Evolutionary conservation across 495 filamentous ascomycete species (phyloP).

Genomic region (Rusavskia elegans): DNA sequence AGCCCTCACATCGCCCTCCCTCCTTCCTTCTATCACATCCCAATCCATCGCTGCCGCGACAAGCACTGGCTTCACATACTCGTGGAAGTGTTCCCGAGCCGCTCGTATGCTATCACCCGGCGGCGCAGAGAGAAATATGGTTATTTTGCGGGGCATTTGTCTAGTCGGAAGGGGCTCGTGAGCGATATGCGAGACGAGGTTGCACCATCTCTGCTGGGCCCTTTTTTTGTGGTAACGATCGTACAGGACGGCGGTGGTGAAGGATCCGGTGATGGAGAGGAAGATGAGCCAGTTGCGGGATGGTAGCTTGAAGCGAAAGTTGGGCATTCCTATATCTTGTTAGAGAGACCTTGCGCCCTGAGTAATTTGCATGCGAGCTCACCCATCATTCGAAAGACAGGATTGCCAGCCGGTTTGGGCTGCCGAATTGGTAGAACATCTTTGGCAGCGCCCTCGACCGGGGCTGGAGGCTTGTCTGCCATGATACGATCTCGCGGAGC

Average conservation of each 20-base stretch:
- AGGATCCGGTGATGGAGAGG: slow-evolving; percentile 57
- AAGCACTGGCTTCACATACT: slow-evolving; percentile 88
- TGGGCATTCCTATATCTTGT: slow-evolving; percentile 43
- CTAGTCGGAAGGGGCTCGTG: slow-evolving; percentile 55
- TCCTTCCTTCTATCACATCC: slow-evolving; percentile 80
- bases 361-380: slow-evolving; percentile 5
- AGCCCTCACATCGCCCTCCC: slow-evolving; percentile 74
- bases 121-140: slow-evolving; percentile 70
- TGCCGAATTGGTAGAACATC: slow-evolving; percentile 24
- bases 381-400: slow-evolving; percentile 61
- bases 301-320: slow-evolving; percentile 66
- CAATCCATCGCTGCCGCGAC: slow-evolving; percentile 85
- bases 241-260: slow-evolving; percentile 66
- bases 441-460: slow-evolving; percentile 14
- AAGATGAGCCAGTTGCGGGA: slow-evolving; percentile 98
- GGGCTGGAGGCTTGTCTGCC: slow-evolving; percentile 2
- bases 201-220: slow-evolving; percentile 71
- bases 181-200: slow-evolving; percentile 72
- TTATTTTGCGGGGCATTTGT: slow-evolving; percentile 67
- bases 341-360: neutral
- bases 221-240: slow-evolving; percentile 79
- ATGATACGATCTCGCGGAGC: neutral
- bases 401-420: slow-evolving; percentile 34
- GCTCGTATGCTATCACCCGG: slow-evolving; percentile 68
- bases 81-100: slow-evolving; percentile 83